phyloP scores from a whole-genome alignment of 148 eudicot genomes.

The Silene conica region DNA sequence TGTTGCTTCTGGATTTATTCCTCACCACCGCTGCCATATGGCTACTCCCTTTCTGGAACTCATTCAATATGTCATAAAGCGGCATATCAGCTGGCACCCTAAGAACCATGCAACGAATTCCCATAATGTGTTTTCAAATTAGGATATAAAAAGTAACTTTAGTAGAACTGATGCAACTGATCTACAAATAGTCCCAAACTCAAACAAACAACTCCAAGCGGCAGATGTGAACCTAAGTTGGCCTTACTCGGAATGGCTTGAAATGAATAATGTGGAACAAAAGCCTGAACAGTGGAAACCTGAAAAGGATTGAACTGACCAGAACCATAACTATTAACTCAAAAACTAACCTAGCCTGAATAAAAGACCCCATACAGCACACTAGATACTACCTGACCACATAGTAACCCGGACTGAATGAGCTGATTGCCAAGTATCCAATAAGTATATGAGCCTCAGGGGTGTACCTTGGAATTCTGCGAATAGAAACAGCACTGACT shows the following conservation, averaged over 20 bases:
- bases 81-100: constrained; percentile 54
- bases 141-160: background rate
- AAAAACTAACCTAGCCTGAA: no score
- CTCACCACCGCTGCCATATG: constrained; percentile 96
- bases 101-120: background rate
- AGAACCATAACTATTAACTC: no score
- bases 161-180: background rate
- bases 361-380: no score
- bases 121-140: background rate
- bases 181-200: background rate
- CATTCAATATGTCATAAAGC: constrained; percentile 81
- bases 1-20: constrained; percentile 37
- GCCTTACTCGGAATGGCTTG: no score
- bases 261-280: no score
- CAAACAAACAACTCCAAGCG: no score
- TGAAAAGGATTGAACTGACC: no score
- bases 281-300: no score
- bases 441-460: background rate
- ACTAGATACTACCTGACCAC: no score
- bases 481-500: constrained; percentile 85
- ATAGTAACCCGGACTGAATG: no score
- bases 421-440: no score
- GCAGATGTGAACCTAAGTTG: no score
- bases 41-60: constrained; percentile 91
- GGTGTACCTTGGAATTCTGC: constrained; percentile 75